Evolutionary conservation across 2,329 filamentous ascomycete species (phyloP).

Genomic region (Neofusicoccum umdonicola): DNA sequence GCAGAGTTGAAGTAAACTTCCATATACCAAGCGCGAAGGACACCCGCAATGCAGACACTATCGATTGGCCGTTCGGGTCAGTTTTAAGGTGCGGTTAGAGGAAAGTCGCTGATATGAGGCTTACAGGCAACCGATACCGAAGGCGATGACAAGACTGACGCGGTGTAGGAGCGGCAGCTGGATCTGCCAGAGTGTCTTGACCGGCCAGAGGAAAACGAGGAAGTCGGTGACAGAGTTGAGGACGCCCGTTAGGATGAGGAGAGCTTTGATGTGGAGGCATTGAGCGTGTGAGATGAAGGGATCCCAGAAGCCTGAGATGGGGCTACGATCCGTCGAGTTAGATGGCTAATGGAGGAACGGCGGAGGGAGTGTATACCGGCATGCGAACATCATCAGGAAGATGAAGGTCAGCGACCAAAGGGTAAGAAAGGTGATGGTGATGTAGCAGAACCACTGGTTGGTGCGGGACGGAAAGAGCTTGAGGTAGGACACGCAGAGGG

Average conservation of each 20-base stretch:
- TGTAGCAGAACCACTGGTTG: slow-evolving; percentile 30
- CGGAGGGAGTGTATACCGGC: slow-evolving; percentile 24
- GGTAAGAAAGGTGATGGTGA: slow-evolving; percentile 26
- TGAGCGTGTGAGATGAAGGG: slow-evolving; percentile 13
- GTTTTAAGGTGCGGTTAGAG: background rate
- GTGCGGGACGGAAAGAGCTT: slow-evolving; percentile 29
- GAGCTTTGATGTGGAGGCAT: slow-evolving; percentile 29
- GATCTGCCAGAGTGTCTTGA: slow-evolving; percentile 27
- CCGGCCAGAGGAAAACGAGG: slow-evolving; percentile 33
- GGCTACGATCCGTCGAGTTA: background rate
- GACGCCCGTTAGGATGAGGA: slow-evolving; percentile 26
- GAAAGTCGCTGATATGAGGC: background rate
- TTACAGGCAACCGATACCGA: slow-evolving; percentile 30
- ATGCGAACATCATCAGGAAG: slow-evolving; percentile 30
- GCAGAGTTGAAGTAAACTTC: slow-evolving; percentile 27
- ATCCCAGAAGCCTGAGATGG: slow-evolving; percentile 14
- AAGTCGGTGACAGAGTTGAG: slow-evolving; percentile 35
- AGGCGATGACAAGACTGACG: slow-evolving; percentile 30
- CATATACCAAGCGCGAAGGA: slow-evolving; percentile 30
- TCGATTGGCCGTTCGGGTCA: background rate
- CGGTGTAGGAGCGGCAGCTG: slow-evolving; percentile 29
- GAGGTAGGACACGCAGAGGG: slow-evolving; percentile 14
- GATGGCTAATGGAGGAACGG: background rate
- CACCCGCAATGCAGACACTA: slow-evolving; percentile 30
- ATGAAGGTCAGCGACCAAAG: slow-evolving; percentile 24